Evolutionary conservation across 352 stramenopile genomes (phyloP).

Genomic region (Pythium chondricola): DNA sequence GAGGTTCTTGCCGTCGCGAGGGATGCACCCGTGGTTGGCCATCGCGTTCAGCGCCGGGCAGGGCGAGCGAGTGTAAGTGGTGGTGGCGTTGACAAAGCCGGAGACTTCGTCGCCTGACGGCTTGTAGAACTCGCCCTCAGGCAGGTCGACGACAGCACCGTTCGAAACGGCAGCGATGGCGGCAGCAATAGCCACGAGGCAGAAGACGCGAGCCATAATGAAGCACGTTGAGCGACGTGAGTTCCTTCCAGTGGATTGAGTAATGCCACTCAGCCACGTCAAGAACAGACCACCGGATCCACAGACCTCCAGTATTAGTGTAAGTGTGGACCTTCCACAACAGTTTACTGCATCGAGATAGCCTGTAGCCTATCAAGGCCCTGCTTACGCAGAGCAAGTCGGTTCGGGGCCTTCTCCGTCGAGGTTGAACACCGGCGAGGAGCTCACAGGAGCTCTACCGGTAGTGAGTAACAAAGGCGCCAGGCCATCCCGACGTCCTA

Average conservation of each 20-base stretch:
- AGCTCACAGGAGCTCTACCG: not conserved
- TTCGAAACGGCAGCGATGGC: not conserved
- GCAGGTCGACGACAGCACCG: not conserved
- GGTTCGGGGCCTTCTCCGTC: not conserved
- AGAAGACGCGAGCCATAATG: not conserved
- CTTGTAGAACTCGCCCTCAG: constrained; percentile 26
- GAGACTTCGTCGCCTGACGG: constrained; percentile 20
- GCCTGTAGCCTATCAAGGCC: not conserved
- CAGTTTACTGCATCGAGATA: not conserved
- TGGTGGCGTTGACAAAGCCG: constrained; percentile 18
- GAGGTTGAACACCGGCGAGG: not conserved
- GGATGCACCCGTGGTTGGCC: constrained; percentile 41
- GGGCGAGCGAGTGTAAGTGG: constrained; percentile 25
- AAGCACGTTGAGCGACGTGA: not conserved
- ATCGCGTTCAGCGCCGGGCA: constrained; percentile 43
- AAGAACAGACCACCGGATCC: not conserved
- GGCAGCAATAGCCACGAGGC: not conserved
- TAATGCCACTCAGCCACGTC: not conserved
- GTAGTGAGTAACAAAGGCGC: not conserved
- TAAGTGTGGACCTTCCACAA: not conserved
- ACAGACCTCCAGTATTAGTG: not conserved
- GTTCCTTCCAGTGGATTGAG: not conserved
- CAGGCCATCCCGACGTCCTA: not conserved
- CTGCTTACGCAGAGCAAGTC: not conserved
- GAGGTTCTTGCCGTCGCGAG: constrained; percentile 42